A percentile compares a stretch with the other conserved stretches of the same genome.
phyloP scores from a whole-genome alignment of 257 asterid species.

The Gentiana straminea region DNA sequence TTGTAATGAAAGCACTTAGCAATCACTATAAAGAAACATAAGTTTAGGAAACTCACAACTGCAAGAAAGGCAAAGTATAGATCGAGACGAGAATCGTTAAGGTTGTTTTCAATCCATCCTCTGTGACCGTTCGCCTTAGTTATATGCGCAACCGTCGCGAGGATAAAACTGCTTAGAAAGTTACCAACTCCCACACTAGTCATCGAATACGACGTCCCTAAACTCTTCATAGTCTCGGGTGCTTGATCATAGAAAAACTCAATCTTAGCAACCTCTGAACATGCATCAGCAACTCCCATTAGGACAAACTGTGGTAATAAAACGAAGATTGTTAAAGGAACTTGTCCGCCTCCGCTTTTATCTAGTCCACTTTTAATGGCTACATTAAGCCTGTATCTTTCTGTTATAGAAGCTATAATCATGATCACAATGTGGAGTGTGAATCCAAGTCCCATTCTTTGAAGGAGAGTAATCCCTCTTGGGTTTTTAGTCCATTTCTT shows the following conservation, averaged over 20 bases:
- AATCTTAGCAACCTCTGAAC: constrained; percentile 10
- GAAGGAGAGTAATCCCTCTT: constrained; percentile 64
- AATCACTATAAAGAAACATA: constrained; percentile 34
- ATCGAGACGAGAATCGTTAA: constrained; percentile 65
- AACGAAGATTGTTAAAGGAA: constrained; percentile 58
- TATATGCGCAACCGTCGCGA: constrained; percentile 41
- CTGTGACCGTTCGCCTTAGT: constrained; percentile 39
- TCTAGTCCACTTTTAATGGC: constrained; percentile 32
- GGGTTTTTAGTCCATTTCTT: constrained; percentile 59
- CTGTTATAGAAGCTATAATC: constrained; percentile 52
- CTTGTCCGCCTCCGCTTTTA: constrained; percentile 11
- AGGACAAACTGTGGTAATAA: constrained; percentile 22
- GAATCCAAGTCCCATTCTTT: constrained; percentile 78
- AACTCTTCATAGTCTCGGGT: constrained; percentile 18
- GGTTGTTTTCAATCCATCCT: constrained; percentile 59
- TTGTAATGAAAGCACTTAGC: constrained; percentile 55
- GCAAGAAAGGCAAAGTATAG: constrained; percentile 64
- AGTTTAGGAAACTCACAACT: constrained; percentile 40
- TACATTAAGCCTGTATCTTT: constrained; percentile 45
- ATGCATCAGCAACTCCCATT: constrained; percentile 19
- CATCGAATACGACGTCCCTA: constrained; percentile 59
- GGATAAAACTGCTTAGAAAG: constrained; percentile 54
- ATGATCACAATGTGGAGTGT: constrained; percentile 51
- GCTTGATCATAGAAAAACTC: constrained; percentile 24
- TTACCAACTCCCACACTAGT: constrained; percentile 62